These are phyloP conservation scores for Agrocybe pediades DNA, from an alignment of 768 basidiomycete species.

Conservation along the genomic window DNA sequence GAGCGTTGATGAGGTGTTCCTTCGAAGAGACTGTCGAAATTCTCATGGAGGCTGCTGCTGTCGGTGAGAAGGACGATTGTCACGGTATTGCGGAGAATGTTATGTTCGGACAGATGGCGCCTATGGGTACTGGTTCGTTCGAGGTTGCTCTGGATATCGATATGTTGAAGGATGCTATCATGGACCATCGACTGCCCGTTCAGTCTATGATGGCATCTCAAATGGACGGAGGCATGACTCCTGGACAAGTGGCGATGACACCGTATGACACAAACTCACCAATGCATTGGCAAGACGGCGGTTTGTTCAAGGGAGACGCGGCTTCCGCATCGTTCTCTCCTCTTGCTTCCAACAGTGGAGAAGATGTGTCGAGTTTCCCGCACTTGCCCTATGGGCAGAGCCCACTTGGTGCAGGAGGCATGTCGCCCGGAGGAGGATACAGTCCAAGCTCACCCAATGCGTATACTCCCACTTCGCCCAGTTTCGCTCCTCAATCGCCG, in stretches of 20 bases:
- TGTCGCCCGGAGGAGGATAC: slow-evolving; percentile 90
- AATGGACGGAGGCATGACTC: slow-evolving; percentile 87
- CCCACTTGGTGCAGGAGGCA: slow-evolving; percentile 79
- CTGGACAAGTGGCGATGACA: slow-evolving; percentile 91
- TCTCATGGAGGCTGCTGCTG: slow-evolving; percentile 96
- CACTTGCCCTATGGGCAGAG: slow-evolving; percentile 82
- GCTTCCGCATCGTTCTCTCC: slow-evolving; percentile 95
- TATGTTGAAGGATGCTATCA: slow-evolving; percentile 98
- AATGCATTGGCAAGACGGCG: slow-evolving; percentile 66
- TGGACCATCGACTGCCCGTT: slow-evolving; percentile 91
- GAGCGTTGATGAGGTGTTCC: slow-evolving; percentile 96
- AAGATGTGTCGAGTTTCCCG: slow-evolving; percentile 77
- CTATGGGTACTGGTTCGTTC: slow-evolving; percentile 97
- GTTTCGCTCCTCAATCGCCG: slow-evolving; percentile 82
- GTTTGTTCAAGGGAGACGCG: slow-evolving; percentile 76
- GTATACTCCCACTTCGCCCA: slow-evolving; percentile 87
- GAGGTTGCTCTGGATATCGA: slow-evolving; percentile 96
- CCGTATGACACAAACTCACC: slow-evolving; percentile 95
- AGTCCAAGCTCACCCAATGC: slow-evolving; percentile 90
- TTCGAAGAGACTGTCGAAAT: slow-evolving; percentile 99
- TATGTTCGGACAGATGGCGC: slow-evolving; percentile 99
- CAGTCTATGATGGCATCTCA: slow-evolving; percentile 79
- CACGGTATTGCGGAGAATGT: slow-evolving; percentile 99
- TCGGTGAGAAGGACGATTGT: slow-evolving; percentile 98
- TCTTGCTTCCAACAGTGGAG: slow-evolving; percentile 82